These are phyloP conservation scores for Clausena lansium DNA, from an alignment of 345 rosid species.

Conservation along the genomic window DNA sequence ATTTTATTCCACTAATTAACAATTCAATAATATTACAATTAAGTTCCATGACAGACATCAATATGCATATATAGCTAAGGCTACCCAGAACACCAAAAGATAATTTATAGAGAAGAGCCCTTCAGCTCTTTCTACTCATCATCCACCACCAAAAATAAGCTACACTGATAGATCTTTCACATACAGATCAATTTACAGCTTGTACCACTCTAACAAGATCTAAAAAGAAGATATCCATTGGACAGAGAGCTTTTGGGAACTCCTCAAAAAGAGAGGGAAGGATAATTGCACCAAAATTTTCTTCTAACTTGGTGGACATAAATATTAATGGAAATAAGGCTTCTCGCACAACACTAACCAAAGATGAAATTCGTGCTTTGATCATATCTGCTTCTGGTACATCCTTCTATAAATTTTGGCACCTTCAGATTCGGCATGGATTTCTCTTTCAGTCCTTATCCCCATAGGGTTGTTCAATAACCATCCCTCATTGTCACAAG, in stretches of 20 bases:
- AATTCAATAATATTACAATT: neutral
- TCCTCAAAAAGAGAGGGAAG: too few relatives aligned
- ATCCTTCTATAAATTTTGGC: slow-evolving; percentile 74
- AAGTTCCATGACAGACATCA: neutral
- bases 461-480: slow-evolving; percentile 70
- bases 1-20: neutral
- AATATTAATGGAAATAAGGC: too few relatives aligned
- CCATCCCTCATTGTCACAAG: slow-evolving; percentile 70
- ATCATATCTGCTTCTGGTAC: slow-evolving; percentile 46
- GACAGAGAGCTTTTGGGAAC: neutral
- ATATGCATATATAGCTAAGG: neutral
- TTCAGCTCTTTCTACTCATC: neutral
- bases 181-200: neutral
- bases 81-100: neutral
- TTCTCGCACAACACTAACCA: neutral
- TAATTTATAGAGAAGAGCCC: neutral
- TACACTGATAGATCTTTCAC: neutral
- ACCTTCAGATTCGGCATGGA: slow-evolving; percentile 79
- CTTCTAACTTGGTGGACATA: neutral
- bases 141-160: neutral
- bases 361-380: neutral
- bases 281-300: neutral
- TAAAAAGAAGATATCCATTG: neutral
- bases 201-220: neutral
- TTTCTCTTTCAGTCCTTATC: slow-evolving; percentile 87